Percentiles rank a stretch among this genome's conserved stretches.
Conservation (phyloP, 2,329 filamentous ascomycete genomes). For the Verticillium alfalfae region DNA sequence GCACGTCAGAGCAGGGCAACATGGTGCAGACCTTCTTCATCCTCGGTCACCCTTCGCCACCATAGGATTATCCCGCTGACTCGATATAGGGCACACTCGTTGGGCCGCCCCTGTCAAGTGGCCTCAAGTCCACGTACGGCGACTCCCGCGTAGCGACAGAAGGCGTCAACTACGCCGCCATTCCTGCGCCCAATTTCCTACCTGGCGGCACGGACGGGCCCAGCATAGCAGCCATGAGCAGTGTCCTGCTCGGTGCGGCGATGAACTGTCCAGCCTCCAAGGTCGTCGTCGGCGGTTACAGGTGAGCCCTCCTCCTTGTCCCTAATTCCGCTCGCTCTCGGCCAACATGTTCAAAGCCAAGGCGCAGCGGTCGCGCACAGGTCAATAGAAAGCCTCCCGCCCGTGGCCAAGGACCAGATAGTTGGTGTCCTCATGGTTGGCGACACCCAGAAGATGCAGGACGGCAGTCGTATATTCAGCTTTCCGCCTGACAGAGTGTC, state of each 20-base stretch:
- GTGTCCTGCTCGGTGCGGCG: conserved; percentile 25
- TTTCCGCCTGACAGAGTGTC: conserved; percentile 26
- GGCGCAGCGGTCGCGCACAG: conserved; percentile 20
- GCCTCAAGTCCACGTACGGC: conserved; percentile 11
- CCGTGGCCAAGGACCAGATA: conserved; percentile 10
- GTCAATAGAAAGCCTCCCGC: conserved; percentile 14
- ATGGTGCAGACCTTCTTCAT: conserved; percentile 5
- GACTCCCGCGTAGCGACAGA: conserved; percentile 13
- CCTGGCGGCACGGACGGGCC: conserved; percentile 20
- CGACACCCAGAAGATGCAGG: conserved; percentile 18
- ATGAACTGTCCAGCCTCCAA: conserved; percentile 25
- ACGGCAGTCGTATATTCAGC: conserved; percentile 25
- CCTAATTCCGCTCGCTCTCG: no score
- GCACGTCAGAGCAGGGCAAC: conserved; percentile 14
- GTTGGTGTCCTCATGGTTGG: conserved; percentile 15
- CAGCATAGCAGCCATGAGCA: conserved; percentile 22
- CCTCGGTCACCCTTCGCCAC: background rate
- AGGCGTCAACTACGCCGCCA: conserved; percentile 26
- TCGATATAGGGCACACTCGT: conserved; percentile 7
- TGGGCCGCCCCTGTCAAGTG: conserved; percentile 11
- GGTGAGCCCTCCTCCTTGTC: conserved; percentile 4
- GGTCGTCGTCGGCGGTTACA: conserved; percentile 30
- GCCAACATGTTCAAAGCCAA: conserved; percentile 17
- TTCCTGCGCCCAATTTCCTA: conserved; percentile 21
- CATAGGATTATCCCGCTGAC: background rate